These are phyloP conservation scores for Hirschioporus abietinus DNA, from an alignment of 768 basidiomycete species.

Conservation along the genomic window DNA sequence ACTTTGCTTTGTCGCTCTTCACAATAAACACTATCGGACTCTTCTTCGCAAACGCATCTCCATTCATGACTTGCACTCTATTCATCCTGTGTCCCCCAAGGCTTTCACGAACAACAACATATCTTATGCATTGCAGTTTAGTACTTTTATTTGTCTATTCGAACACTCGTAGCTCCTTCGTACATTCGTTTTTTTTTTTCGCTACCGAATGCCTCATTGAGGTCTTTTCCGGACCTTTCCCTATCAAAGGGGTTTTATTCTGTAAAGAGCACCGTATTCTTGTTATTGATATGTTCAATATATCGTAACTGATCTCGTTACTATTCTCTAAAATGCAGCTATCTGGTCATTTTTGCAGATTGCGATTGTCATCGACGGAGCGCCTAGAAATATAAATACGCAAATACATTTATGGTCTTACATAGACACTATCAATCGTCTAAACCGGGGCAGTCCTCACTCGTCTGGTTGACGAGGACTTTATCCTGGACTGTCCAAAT, in stretches of 20 bases:
- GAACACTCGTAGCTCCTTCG: background rate
- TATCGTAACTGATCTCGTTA: no score
- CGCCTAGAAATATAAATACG: no score
- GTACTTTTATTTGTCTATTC: background rate
- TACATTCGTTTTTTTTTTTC: background rate
- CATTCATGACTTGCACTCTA: background rate
- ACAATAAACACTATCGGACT: background rate
- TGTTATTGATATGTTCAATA: no score
- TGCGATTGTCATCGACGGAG: no score
- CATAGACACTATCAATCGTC: conserved; percentile 3
- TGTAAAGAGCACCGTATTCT: background rate
- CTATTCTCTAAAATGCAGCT: no score
- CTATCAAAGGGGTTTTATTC: background rate
- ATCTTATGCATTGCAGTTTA: background rate
- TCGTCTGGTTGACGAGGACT: conserved; percentile 11
- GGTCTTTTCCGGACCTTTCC: background rate
- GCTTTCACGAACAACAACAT: background rate
- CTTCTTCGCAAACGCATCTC: background rate
- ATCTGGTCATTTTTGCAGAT: no score
- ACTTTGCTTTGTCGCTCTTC: background rate
- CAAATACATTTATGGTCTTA: no score
- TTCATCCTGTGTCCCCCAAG: background rate
- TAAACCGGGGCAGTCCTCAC: conserved; percentile 12
- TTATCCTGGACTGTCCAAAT: conserved; percentile 12
- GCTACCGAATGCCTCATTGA: no score